Evolutionary conservation across 768 basidiomycete species (phyloP), one percentile per base, ranked within the genome.

Genomic region (Trichaptum fuscoviolaceum): DNA sequence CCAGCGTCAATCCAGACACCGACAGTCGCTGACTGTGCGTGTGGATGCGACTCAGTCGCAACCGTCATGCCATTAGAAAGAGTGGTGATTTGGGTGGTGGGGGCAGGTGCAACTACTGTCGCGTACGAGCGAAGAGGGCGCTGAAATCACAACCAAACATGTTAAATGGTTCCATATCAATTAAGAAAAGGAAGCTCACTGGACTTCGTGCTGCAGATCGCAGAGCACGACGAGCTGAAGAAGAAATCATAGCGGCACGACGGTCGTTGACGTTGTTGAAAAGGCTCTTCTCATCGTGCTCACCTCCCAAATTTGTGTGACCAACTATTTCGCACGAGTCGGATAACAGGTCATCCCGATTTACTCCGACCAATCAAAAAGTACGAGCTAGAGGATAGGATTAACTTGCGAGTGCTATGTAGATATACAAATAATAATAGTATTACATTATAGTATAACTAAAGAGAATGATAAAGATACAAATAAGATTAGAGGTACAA

Each of bases 1-100:
- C 97, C 97, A 67, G 97, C 96, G 76, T 99, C 96, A 73, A 99
- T 96, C 95, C 95, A 99, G 67, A 99, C 91, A 69, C 97, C 97
- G 36, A 98, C 95, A n/a, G 96, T 99, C 7, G 96, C 95, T 0
- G 97, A 99, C 79, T 96, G 92, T 4, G 94, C 90, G 76, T 93
- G 90, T 5, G 93, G 85, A 68, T 95, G 92, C 8, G 91, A 80
- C 78, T 96, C 95, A 1, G 95, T 96, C 62, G 96, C 96, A 70
- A 99, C 89, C 15, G 95, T 96, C 66, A 99, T 83, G 68, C 97
- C 97, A 81, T 97, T 98, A 17, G 93, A 83, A 65, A 99, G 90
- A 6, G 94, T 96, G 27, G 95, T 90, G 67, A 94, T 87, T 79
- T 98, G 89, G 59, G 95, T 97, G 69, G 90, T 82, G 64, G 96